phyloP scores from a whole-genome alignment of 805 yeast species.

The Priceomyces fermenticarens region DNA sequence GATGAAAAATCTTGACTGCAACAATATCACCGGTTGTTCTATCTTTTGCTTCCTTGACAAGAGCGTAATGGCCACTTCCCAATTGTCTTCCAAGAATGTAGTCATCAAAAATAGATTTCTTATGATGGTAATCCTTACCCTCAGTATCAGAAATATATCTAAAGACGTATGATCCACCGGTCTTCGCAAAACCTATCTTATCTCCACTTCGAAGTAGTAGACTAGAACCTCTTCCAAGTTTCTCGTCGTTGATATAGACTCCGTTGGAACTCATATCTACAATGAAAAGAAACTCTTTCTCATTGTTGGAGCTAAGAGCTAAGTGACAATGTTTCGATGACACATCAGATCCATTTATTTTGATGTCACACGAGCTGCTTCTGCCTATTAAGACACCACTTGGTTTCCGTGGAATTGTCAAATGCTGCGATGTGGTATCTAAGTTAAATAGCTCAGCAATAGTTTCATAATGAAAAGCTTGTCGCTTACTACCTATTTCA shows the following conservation, averaged over 20 bases:
- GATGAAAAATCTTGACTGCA: conserved; percentile 75
- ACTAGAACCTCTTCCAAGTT: conserved; percentile 47
- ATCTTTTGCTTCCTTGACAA: conserved; percentile 67
- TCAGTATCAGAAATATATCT: conserved; percentile 36
- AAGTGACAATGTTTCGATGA: conserved; percentile 65
- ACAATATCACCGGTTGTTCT: conserved; percentile 56
- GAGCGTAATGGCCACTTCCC: conserved; percentile 79
- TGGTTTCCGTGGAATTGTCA: conserved; percentile 18
- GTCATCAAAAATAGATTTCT: conserved; percentile 54
- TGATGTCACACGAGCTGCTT: conserved; percentile 57
- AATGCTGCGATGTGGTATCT: conserved; percentile 13
- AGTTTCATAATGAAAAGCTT: conserved; percentile 10
- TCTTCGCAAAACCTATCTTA: conserved; percentile 52
- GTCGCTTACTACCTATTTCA: conserved; percentile 6
- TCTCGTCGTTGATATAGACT: conserved; percentile 58
- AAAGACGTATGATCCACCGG: conserved; percentile 48
- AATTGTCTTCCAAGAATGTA: conserved; percentile 56
- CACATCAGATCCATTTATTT: conserved; percentile 54
- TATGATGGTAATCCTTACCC: conserved; percentile 12
- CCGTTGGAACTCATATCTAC: conserved; percentile 66
- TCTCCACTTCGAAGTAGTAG: conserved; percentile 62
- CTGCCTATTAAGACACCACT: conserved; percentile 44
- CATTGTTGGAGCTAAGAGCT: conserved; percentile 34
- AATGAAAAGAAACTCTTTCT: conserved; percentile 39
- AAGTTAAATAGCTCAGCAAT: conserved; percentile 23